Evolutionary conservation across 768 basidiomycete species (phyloP).

Genomic region (Tulasnella sp.): DNA sequence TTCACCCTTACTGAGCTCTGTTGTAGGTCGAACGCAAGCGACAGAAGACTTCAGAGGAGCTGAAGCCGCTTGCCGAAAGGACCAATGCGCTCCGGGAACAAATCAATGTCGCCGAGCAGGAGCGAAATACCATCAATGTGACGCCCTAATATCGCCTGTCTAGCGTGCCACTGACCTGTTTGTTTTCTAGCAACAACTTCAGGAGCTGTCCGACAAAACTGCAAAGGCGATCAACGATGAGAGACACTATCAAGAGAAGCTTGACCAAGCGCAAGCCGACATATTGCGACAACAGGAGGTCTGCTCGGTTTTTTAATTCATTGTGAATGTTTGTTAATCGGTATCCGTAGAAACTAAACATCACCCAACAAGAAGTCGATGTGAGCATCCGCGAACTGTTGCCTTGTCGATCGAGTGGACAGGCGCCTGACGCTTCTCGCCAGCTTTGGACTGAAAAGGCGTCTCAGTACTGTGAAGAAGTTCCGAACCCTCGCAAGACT

Average conservation of each 20-base stretch:
- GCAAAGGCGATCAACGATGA: slow-evolving; percentile 39
- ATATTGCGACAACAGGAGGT: slow-evolving; percentile 34
- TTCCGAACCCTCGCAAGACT: slow-evolving; percentile 45
- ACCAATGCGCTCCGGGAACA: slow-evolving; percentile 36
- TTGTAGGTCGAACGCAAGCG: slow-evolving; percentile 16
- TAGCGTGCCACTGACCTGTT: not conserved
- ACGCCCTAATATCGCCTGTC: not conserved
- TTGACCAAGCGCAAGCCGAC: slow-evolving; percentile 37
- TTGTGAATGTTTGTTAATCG: no score
- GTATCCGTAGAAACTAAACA: not conserved
- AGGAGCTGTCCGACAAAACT: slow-evolving; percentile 38
- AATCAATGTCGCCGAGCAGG: slow-evolving; percentile 41
- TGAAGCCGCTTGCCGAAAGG: slow-evolving; percentile 34
- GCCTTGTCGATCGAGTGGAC: not conserved
- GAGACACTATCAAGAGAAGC: slow-evolving; percentile 40
- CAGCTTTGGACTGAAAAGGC: slow-evolving; percentile 59
- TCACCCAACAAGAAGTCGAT: slow-evolving; percentile 43
- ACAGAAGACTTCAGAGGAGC: slow-evolving; percentile 34
- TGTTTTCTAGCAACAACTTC: slow-evolving; percentile 35
- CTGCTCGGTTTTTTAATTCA: no score
- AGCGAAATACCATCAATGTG: slow-evolving; percentile 35
- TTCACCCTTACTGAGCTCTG: not conserved
- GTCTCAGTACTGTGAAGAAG: slow-evolving; percentile 43
- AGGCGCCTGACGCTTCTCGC: not conserved
- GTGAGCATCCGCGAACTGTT: no score